These are phyloP conservation scores for Aethionema arabicum DNA, from an alignment of 345 rosid genomes.

Conservation along the genomic window DNA sequence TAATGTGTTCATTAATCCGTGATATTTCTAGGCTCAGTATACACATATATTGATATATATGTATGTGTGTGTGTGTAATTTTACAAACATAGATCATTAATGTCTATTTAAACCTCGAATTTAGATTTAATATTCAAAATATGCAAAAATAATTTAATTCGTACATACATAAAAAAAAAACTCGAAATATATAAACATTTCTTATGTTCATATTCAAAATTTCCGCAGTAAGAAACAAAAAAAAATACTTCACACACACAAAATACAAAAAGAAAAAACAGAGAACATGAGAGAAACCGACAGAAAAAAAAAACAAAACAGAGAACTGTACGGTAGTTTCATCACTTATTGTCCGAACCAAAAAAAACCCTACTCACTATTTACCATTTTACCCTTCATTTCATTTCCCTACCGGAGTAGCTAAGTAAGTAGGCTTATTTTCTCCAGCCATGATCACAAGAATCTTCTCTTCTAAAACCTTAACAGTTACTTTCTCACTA, in stretches of 20 bases:
- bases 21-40: no score
- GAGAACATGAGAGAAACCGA: background rate
- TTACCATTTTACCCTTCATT: constrained; percentile 26
- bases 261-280: constrained; percentile 24
- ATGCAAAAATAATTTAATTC: no score
- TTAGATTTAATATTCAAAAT: no score
- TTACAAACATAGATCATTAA: no score
- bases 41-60: no score
- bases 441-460: constrained; percentile 80
- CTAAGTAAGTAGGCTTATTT: constrained; percentile 60
- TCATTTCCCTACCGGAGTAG: constrained; percentile 51
- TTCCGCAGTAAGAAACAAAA: constrained; percentile 23
- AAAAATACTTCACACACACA: constrained; percentile 1
- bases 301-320: constrained; percentile 10
- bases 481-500: constrained; percentile 30
- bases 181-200: background rate
- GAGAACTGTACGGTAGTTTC: constrained; percentile 24
- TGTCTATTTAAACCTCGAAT: no score
- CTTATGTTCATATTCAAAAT: constrained; percentile 12
- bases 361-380: background rate
- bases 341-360: background rate
- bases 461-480: constrained; percentile 56
- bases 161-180: background rate
- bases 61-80: no score
- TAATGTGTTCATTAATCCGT: no score